Evolutionary conservation across 768 basidiomycete genomes (phyloP), one percentile per base, ranked within the genome.

Genomic region (Tulasnella sp.): DNA sequence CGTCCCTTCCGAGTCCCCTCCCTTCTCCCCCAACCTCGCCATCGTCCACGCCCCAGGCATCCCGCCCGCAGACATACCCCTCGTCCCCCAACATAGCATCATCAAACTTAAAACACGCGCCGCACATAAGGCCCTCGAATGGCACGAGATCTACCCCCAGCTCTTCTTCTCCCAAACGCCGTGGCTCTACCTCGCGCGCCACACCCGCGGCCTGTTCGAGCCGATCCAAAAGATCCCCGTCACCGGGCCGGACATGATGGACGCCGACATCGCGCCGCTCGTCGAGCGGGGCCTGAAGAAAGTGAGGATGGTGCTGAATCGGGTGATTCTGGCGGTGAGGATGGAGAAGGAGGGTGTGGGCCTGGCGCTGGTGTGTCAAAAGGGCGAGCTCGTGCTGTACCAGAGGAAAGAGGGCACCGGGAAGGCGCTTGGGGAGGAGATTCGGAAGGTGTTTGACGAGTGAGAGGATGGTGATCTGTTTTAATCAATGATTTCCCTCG

Each of bases 91-190:
- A 35, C 68, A 73, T 0, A 64, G 73, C 6, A 68, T 77, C 50
- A 63, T 78, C 32, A 76, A 80, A 62, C 64, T 78, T n/a, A 72
- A 71, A 12, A 78, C 78, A 2, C 71, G 73, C 34, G 65, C 35
- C 57, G 58, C 8, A 62, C 65, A 60, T 62, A 54, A 54, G 15
- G 19, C 45, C 4, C 19, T 73, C 71, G 34, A 82, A 62, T 85
- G 83, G 83, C 69, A 64, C 29, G 81, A 83, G 11, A 68, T 71
- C 1, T 84, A 79, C 65, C 77, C 80, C 0, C 84, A 86, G 64
- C 68, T 86, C 11, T 81, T 75, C 65, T 74, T 87, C 54, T 84
- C 85, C 4, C 80, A 82, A 64, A 86, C 82, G 0, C 69, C 74
- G 68, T 62, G 73, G 21, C 49, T 60, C 7, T 59, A 52, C 37